A percentile compares a stretch with the other conserved stretches of the same genome.
Conservation (phyloP, 208 protist genomes). For the Leishmania turanica region DNA sequence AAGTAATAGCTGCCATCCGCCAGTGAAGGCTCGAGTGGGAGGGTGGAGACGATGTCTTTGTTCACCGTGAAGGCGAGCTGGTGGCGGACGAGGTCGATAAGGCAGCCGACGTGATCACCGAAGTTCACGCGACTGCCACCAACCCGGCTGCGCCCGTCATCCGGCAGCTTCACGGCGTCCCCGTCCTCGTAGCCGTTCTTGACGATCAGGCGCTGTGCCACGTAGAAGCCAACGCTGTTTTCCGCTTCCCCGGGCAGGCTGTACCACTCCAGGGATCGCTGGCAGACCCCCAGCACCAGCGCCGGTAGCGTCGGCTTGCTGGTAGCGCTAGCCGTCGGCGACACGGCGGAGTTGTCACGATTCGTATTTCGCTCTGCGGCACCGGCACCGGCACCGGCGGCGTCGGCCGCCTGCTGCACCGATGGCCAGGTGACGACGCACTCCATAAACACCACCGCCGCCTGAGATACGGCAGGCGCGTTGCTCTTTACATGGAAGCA, state of each 20-base stretch:
- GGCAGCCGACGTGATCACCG: conserved; percentile 68
- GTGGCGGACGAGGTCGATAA: conserved; percentile 67
- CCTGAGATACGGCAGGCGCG: conserved; percentile 41
- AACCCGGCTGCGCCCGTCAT: conserved; percentile 7
- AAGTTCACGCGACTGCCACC: conserved; percentile 33
- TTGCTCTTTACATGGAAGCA: conserved; percentile 70
- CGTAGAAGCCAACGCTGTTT: conserved; percentile 76
- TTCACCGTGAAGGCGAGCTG: conserved; percentile 78
- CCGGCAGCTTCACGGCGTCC: conserved; percentile 43
- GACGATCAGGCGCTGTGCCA: conserved; percentile 64
- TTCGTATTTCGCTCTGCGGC: background rate
- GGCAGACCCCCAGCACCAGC: conserved; percentile 68
- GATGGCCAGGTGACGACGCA: conserved; percentile 20
- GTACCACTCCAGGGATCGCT: conserved; percentile 41
- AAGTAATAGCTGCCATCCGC: conserved; percentile 49
- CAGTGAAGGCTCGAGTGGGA: conserved; percentile 23
- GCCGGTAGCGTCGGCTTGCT: conserved; percentile 18
- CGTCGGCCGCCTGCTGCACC: background rate
- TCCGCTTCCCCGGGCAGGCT: conserved; percentile 64
- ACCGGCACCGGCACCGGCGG: background rate
- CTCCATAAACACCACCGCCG: conserved; percentile 74
- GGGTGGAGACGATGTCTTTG: conserved; percentile 29
- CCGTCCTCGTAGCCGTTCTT: conserved; percentile 49
- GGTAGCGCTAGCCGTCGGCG: background rate
- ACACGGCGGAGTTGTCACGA: background rate